These are phyloP conservation scores for Ogataea zsoltii DNA, from an alignment of 805 yeast species.

Conservation along the genomic window DNA sequence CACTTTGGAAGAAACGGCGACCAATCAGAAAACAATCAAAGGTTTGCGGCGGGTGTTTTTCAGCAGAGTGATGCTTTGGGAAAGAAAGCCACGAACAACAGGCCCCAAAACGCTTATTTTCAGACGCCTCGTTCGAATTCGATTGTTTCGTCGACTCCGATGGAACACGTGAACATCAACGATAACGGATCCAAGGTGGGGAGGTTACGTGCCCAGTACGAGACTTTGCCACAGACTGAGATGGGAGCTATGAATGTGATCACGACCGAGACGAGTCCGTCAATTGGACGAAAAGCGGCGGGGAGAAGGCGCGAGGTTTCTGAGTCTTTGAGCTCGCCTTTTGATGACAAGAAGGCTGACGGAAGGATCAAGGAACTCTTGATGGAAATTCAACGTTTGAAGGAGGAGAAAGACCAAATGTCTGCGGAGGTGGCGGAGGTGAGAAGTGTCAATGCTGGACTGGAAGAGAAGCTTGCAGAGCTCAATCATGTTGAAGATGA, in stretches of 20 bases:
- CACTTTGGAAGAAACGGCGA: too few relatives aligned
- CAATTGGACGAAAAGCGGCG: background rate
- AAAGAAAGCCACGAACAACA: background rate
- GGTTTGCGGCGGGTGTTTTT: slow-evolving; percentile 3
- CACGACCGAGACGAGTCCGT: slow-evolving; percentile 3
- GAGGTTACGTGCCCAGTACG: slow-evolving; percentile 5
- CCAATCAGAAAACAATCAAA: background rate
- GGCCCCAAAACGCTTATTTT: slow-evolving; percentile 1
- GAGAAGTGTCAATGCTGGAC: background rate
- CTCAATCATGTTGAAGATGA: background rate
- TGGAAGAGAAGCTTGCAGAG: background rate
- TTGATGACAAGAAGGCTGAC: background rate
- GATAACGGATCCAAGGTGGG: background rate
- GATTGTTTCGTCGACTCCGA: slow-evolving; percentile 18
- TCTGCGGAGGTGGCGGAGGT: background rate
- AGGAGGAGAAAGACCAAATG: slow-evolving; percentile 2
- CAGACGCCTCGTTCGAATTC: slow-evolving; percentile 15
- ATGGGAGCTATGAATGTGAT: background rate
- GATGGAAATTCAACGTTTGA: background rate
- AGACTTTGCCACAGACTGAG: background rate
- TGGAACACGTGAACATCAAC: slow-evolving; percentile 2
- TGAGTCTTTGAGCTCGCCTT: background rate
- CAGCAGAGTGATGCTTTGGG: background rate
- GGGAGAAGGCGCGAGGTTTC: background rate
- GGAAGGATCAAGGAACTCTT: background rate